These are phyloP conservation scores for Geotrichum phurueaensis DNA, from an alignment of 1,139 yeast species.

Conservation along the genomic window DNA sequence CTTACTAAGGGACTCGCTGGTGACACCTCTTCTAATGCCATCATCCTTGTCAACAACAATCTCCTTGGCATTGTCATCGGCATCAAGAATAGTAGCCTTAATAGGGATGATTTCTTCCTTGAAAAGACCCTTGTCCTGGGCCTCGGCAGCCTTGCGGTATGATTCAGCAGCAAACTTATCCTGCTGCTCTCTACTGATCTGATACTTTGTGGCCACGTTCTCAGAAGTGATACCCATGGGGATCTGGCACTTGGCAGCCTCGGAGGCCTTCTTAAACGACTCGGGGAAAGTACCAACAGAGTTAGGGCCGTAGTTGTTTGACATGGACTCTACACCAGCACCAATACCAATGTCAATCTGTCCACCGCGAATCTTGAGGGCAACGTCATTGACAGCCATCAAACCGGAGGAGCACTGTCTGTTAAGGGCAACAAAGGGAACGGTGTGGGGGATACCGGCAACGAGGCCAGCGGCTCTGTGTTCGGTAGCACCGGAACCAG, in stretches of 20 bases:
- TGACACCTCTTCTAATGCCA: conserved; percentile 86
- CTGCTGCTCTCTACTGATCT: conserved; percentile 39
- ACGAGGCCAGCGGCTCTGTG: conserved; percentile 75
- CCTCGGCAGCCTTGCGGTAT: conserved; percentile 65
- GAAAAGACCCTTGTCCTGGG: conserved; percentile 66
- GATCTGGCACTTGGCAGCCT: conserved; percentile 59
- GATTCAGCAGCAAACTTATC: conserved; percentile 40
- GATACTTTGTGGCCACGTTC: conserved; percentile 53
- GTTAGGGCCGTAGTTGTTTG: conserved; percentile 71
- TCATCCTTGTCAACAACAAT: conserved; percentile 67
- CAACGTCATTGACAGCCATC: conserved; percentile 83
- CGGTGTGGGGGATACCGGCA: conserved; percentile 63
- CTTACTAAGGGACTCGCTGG: conserved; percentile 66
- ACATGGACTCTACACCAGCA: conserved; percentile 91
- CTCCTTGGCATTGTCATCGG: conserved; percentile 40
- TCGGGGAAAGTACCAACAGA: conserved; percentile 60
- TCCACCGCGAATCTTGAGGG: conserved; percentile 78
- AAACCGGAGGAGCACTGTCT: conserved; percentile 94
- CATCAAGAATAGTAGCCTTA: conserved; percentile 37
- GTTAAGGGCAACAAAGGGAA: conserved; percentile 77
- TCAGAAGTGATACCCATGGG: conserved; percentile 94
- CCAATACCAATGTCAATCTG: conserved; percentile 90
- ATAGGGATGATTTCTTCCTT: conserved; percentile 83
- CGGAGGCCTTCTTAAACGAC: conserved; percentile 40
- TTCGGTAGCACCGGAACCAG: conserved; percentile 89